Conservation (phyloP, 306 rosid species). For the Castanea sativa region DNA sequence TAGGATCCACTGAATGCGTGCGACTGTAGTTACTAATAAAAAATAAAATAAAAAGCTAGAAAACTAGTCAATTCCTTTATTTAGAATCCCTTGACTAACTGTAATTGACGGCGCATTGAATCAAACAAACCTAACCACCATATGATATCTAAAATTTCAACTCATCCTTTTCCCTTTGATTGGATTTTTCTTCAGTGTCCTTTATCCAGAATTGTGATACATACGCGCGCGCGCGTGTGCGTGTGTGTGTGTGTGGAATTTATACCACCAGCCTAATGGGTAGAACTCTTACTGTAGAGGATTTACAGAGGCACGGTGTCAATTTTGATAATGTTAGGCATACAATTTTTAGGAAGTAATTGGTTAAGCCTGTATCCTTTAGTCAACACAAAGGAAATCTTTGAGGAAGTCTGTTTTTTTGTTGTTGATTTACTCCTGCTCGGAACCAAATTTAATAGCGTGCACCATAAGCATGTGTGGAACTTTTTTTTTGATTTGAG, state of each 20-base stretch:
- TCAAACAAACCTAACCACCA: too few species aligned
- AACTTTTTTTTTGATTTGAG: constrained; percentile 10
- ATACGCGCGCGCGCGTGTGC: too few species aligned
- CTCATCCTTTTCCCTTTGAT: neutral
- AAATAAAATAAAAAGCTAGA: too few species aligned
- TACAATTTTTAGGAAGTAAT: too few species aligned
- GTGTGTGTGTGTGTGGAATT: neutral
- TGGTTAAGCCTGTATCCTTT: too few species aligned
- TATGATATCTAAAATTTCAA: too few species aligned
- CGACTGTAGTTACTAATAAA: neutral
- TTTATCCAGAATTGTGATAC: neutral
- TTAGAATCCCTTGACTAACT: neutral
- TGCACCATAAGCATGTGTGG: neutral
- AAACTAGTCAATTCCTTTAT: neutral
- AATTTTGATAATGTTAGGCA: too few species aligned
- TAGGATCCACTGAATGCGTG: too few species aligned
- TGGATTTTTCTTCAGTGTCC: neutral
- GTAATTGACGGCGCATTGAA: too few species aligned
- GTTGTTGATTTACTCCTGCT: neutral
- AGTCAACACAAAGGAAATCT: too few species aligned
- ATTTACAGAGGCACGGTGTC: neutral
- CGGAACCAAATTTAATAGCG: neutral
- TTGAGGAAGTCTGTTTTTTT: too few species aligned
- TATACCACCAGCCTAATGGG: neutral
- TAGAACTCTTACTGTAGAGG: neutral